Conservation (phyloP, 2,329 filamentous ascomycete species). For the Trichoderma harzianum region DNA sequence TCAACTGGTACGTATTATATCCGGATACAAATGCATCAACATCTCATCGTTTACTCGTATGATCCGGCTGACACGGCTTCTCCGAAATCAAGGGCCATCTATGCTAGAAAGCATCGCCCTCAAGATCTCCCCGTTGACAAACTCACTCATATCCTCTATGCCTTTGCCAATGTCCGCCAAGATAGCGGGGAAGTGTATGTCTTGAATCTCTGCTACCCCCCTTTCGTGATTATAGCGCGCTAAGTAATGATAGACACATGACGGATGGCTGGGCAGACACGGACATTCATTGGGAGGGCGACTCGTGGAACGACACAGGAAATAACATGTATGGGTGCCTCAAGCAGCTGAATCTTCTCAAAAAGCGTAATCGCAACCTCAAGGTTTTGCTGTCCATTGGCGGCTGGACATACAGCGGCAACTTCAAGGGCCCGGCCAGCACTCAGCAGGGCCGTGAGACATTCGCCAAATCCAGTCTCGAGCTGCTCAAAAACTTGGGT, state of each 20-base stretch:
- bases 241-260: constrained; percentile 39
- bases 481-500: constrained; percentile 74
- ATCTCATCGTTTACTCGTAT: background rate
- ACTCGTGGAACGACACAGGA: constrained; percentile 67
- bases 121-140: constrained; percentile 77
- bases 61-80: constrained; percentile 18
- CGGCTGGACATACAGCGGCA: constrained; percentile 87
- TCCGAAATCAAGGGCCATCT: constrained; percentile 63
- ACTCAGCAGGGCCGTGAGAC: constrained; percentile 63
- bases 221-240: constrained; percentile 12
- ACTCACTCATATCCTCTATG: constrained; percentile 84
- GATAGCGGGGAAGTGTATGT: constrained; percentile 74
- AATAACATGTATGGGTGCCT: constrained; percentile 84
- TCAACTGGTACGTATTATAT: constrained; percentile 54
- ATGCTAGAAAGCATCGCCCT: constrained; percentile 79
- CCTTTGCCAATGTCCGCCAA: constrained; percentile 81
- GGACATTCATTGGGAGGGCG: constrained; percentile 70
- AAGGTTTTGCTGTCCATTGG: constrained; percentile 85
- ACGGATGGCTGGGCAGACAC: constrained; percentile 64
- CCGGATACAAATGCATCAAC: background rate
- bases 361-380: constrained; percentile 74
- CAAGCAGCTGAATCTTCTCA: constrained; percentile 84
- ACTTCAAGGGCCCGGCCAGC: constrained; percentile 74
- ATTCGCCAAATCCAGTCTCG: constrained; percentile 73
- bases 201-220: background rate